These are phyloP conservation scores for Cubamyces sp. DNA, from an alignment of 768 basidiomycete genomes.

Conservation along the genomic window DNA sequence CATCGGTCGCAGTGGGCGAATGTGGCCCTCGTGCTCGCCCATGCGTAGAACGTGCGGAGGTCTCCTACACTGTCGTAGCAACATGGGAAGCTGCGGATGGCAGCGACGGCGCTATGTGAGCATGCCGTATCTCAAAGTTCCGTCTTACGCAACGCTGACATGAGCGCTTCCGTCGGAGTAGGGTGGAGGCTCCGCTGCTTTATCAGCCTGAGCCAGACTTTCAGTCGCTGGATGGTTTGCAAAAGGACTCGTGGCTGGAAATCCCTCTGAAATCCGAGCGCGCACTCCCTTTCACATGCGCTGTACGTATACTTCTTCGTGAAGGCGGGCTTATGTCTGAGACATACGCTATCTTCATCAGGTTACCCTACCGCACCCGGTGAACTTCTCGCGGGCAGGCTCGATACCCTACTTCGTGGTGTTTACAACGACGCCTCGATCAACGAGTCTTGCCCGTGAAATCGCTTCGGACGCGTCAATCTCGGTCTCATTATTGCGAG, in stretches of 20 bases:
- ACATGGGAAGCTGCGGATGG: constrained; percentile 60
- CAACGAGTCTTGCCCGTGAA: constrained; percentile 57
- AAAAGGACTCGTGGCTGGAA: constrained; percentile 66
- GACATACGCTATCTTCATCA: constrained; percentile 29
- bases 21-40: constrained; percentile 33
- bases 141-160: constrained; percentile 8
- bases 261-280: constrained; percentile 67
- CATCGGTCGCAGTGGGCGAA: constrained; percentile 39
- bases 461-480: constrained; percentile 75
- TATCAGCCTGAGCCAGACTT: constrained; percentile 64
- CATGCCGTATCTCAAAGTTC: constrained; percentile 1
- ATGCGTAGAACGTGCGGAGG: constrained; percentile 42
- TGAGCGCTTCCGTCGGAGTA: constrained; percentile 32
- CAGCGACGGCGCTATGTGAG: constrained; percentile 54
- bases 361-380: constrained; percentile 67
- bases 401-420: constrained; percentile 76
- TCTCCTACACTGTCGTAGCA: constrained; percentile 59
- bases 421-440: constrained; percentile 66
- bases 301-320: constrained; percentile 47
- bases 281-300: constrained; percentile 63
- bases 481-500: constrained; percentile 65
- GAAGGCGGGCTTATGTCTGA: constrained; percentile 4
- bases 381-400: constrained; percentile 61
- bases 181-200: constrained; percentile 67
- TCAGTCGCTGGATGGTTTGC: constrained; percentile 55